Evolutionary conservation across 371 early-diverging fungal species (phyloP).

Genomic region (Lichtheimia corymbifera): DNA sequence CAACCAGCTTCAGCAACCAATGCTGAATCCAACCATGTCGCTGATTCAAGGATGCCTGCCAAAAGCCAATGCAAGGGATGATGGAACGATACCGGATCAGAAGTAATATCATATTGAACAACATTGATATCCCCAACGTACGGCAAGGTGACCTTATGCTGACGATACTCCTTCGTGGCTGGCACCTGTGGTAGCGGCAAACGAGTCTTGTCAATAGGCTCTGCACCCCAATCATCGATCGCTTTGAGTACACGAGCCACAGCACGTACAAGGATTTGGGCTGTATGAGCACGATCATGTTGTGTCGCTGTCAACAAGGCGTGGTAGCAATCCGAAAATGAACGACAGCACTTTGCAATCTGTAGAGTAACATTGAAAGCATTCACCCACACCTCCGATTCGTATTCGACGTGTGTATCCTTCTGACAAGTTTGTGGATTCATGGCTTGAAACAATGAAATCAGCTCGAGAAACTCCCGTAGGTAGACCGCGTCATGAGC

Average conservation of each 20-base stretch:
- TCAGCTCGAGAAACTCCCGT: conserved; percentile 76
- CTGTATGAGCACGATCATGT: conserved; percentile 20
- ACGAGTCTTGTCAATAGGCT: conserved; percentile 25
- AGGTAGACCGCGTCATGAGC: conserved; percentile 63
- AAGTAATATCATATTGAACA: conserved; percentile 67
- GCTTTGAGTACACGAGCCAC: conserved; percentile 61
- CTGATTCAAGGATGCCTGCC: conserved; percentile 73
- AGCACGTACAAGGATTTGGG: conserved; percentile 53
- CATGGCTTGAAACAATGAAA: conserved; percentile 90
- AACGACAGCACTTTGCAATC: conserved; percentile 77
- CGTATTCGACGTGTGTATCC: conserved; percentile 88
- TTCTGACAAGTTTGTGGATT: conserved; percentile 82
- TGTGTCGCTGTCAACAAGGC: conserved; percentile 40
- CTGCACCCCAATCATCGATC: conserved; percentile 58
- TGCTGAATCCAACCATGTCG: conserved; percentile 60
- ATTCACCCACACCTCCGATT: conserved; percentile 89
- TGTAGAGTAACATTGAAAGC: conserved; percentile 88
- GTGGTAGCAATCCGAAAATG: conserved; percentile 80
- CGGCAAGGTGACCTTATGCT: conserved; percentile 23
- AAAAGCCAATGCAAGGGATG: conserved; percentile 93
- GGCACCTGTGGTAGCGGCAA: conserved; percentile 10
- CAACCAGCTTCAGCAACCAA: conserved; percentile 55
- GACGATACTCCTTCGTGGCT: conserved; percentile 9
- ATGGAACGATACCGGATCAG: conserved; percentile 82
- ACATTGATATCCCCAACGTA: conserved; percentile 43